phyloP scores from a whole-genome alignment of 371 early-diverging fungal genomes.

The Chytridium lagenaria region DNA sequence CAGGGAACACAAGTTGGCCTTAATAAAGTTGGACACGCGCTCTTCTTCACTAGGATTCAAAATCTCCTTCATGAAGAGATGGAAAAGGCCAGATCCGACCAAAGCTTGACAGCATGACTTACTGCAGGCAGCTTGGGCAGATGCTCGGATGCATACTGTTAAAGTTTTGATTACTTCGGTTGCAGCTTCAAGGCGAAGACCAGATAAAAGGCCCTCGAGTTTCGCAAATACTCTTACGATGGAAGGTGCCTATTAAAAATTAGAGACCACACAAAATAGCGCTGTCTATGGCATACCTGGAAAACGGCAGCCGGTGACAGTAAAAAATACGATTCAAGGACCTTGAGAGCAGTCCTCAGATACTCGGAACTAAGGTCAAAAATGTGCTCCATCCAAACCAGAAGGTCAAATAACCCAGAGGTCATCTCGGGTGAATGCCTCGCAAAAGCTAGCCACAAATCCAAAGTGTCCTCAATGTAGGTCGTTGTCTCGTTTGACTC shows the following conservation, averaged over 20 bases:
- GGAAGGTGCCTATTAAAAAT: background rate
- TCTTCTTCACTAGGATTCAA: background rate
- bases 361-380: constrained; percentile 80
- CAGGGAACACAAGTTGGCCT: constrained; percentile 60
- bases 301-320: constrained; percentile 63
- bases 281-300: too few relatives aligned
- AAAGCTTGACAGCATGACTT: constrained; percentile 15
- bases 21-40: background rate
- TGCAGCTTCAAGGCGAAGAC: constrained; percentile 67
- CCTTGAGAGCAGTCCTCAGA: constrained; percentile 71
- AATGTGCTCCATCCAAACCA: constrained; percentile 66
- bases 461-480: constrained; percentile 80
- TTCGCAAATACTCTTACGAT: constrained; percentile 58
- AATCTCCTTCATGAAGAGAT: constrained; percentile 2
- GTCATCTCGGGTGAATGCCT: constrained; percentile 67
- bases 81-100: constrained; percentile 9
- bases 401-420: constrained; percentile 65
- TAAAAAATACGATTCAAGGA: constrained; percentile 81
- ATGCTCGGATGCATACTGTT: constrained; percentile 14
- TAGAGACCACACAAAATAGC: too few relatives aligned
- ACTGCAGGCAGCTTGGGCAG: constrained; percentile 6
- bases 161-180: constrained; percentile 50
- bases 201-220: constrained; percentile 62
- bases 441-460: constrained; percentile 82
- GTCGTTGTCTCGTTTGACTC: background rate